These are phyloP conservation scores for Botryosphaeria dothidea DNA, from an alignment of 2,329 filamentous ascomycete species.

Conservation along the genomic window DNA sequence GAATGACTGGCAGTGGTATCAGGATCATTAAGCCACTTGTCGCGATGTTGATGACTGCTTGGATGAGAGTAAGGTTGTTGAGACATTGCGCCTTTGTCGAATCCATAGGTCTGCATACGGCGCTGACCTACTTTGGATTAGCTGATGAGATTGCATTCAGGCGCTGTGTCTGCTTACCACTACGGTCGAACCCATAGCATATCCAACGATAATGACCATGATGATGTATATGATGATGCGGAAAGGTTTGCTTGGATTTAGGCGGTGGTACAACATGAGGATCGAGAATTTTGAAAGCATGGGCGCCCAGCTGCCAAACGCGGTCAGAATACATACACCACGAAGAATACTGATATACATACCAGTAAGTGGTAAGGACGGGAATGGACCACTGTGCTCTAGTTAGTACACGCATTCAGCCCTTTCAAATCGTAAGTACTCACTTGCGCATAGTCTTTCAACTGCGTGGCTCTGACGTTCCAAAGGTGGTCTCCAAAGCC, in stretches of 20 bases:
- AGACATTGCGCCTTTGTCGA: neutral
- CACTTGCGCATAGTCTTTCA: neutral
- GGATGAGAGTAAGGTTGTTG: neutral
- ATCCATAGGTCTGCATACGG: neutral
- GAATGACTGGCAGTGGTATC: neutral
- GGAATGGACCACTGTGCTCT: neutral
- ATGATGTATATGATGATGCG: neutral
- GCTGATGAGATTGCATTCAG: neutral
- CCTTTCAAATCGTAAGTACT: neutral
- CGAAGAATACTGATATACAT: neutral
- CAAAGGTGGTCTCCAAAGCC: constrained; percentile 3
- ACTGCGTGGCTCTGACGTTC: neutral
- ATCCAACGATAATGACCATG: neutral
- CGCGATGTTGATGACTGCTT: neutral
- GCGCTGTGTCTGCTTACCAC: neutral
- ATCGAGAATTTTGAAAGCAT: constrained; percentile 4
- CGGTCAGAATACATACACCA: neutral
- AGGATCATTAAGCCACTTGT: neutral
- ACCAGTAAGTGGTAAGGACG: neutral
- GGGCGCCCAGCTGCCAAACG: neutral
- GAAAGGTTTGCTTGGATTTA: neutral
- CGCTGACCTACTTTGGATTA: neutral
- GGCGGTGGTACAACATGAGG: neutral
- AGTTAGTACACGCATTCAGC: neutral
- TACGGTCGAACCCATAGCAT: neutral